Percentiles rank a stretch among this genome's conserved stretches.
phyloP scores from a whole-genome alignment of 768 basidiomycete species.

The Suillus sp. region DNA sequence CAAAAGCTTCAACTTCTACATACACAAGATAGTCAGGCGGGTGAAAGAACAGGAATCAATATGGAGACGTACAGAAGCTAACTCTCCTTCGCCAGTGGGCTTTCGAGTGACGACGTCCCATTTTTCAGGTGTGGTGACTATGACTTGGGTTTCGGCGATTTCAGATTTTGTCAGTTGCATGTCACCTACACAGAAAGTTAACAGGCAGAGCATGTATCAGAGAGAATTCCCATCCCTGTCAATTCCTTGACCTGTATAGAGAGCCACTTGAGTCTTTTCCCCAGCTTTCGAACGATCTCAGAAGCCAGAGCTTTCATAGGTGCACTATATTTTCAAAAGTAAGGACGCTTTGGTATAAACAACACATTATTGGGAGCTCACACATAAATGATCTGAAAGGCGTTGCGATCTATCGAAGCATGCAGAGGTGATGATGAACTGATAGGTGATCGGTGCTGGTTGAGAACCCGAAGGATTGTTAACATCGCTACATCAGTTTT shows the following conservation, averaged over 20 bases:
- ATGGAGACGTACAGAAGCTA: constrained; percentile 72
- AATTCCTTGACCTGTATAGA: constrained; percentile 85
- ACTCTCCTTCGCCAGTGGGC: constrained; percentile 93
- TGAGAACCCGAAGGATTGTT: constrained; percentile 83
- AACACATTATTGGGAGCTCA: constrained; percentile 35
- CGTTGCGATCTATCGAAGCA: constrained; percentile 60
- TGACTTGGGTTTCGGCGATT: constrained; percentile 94
- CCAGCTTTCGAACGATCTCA: constrained; percentile 91
- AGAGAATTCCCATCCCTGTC: constrained; percentile 56
- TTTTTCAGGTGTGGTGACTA: constrained; percentile 98
- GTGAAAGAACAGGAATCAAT: background rate
- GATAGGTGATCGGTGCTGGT: constrained; percentile 57
- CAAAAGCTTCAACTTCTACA: constrained; percentile 85
- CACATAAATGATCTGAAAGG: constrained; percentile 99
- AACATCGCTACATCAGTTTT: constrained; percentile 99
- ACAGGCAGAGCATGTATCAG: background rate
- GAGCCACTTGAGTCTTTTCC: constrained; percentile 89
- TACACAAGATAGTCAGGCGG: constrained; percentile 7
- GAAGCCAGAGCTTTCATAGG: constrained; percentile 98
- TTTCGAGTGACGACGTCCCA: constrained; percentile 99
- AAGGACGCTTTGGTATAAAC: background rate
- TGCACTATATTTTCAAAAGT: constrained; percentile 51
- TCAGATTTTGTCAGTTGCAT: constrained; percentile 97
- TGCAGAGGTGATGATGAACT: constrained; percentile 36
- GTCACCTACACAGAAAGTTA: constrained; percentile 52